Evolutionary conservation across 495 filamentous ascomycete genomes (phyloP), one percentile per base, ranked within the genome.

Genomic region (Xylaria acuta): DNA sequence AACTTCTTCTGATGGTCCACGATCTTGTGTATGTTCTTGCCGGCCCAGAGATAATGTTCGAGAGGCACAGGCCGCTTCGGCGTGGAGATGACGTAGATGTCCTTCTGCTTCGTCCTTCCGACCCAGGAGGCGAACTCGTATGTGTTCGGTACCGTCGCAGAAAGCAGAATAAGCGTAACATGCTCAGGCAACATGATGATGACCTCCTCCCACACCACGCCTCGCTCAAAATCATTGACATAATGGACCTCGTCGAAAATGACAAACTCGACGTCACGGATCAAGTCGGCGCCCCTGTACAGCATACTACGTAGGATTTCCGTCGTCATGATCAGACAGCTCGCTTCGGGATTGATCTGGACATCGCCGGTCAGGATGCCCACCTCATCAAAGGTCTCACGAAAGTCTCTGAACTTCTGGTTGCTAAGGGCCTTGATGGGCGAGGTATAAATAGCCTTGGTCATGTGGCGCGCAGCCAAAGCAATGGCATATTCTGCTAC

Each of bases 161-260:
- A 98, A 2, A 99, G 88, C 14, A 98, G 85, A 72, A 99, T 98
- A 47, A 99, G 84, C 3, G 97, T 96, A 58, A 98, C 94, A 83
- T 98, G 96, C 76, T 95, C 94, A 5, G 96, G 96, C 60, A 98
- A 89, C 97, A 99, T 98, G 77, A 99, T 99, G 77, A 99, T 99
- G 72, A 99, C 96, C 80, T 99, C 96, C 82, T 99, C 96, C 96
- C 96, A 99, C 9, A 99, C 96, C 0, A 99, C 96, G 73, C 96
- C 96, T 79, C 96, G 89, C 84, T 99, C 96, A n/a, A 90, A 86
- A 77, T 99, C 96, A 76, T 99, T 99, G 59, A 99, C 96, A 80
- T 99, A 99, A 81, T 99, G 96, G 5, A 99, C 96, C 79, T 99
- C 96, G 77, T 99, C 96, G 75, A 99, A 99, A 68, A 99, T 97